Conservation (phyloP, 2,329 filamentous ascomycete genomes). For the Phyllachora maydis region DNA sequence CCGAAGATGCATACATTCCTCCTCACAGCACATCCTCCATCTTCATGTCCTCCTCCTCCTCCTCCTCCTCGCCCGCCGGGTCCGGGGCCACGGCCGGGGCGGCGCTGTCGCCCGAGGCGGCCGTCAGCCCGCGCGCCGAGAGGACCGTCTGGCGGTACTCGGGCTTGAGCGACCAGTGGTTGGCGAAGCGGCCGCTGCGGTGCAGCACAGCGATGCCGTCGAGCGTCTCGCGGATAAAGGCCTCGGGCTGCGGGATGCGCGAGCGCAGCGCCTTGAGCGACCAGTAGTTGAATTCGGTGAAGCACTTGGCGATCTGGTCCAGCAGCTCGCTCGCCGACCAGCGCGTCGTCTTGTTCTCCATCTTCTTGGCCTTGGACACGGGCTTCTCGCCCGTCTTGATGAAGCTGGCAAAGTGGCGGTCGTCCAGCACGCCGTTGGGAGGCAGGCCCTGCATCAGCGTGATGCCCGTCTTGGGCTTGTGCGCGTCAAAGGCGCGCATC, state of each 20-base stretch:
- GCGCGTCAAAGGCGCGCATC: constrained; percentile 33
- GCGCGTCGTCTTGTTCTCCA: constrained; percentile 71
- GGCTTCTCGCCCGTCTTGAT: constrained; percentile 30
- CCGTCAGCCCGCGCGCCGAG: neutral
- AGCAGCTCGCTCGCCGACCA: constrained; percentile 76
- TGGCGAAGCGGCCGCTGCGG: constrained; percentile 66
- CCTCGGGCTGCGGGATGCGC: constrained; percentile 67
- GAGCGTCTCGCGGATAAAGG: constrained; percentile 73
- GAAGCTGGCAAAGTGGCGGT: constrained; percentile 26
- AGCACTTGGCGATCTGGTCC: constrained; percentile 67
- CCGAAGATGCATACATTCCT: too few relatives aligned
- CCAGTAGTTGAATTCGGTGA: constrained; percentile 81
- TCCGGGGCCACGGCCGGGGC: too few relatives aligned
- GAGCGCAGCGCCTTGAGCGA: constrained; percentile 72
- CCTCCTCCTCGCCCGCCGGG: too few relatives aligned
- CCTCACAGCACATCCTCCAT: too few relatives aligned
- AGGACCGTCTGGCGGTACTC: constrained; percentile 19
- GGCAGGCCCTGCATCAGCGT: constrained; percentile 18
- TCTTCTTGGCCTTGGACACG: constrained; percentile 37
- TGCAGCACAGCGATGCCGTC: constrained; percentile 68
- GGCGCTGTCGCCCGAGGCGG: constrained; percentile 15
- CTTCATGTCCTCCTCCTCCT: too few relatives aligned
- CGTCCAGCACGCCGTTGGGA: constrained; percentile 5
- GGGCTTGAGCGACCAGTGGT: constrained; percentile 62
- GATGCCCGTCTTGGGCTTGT: constrained; percentile 36